Evolutionary conservation across 1,139 yeast genomes (phyloP), one percentile per base, ranked within the genome.

Genomic region (Debaryomyces psychrophilus): DNA sequence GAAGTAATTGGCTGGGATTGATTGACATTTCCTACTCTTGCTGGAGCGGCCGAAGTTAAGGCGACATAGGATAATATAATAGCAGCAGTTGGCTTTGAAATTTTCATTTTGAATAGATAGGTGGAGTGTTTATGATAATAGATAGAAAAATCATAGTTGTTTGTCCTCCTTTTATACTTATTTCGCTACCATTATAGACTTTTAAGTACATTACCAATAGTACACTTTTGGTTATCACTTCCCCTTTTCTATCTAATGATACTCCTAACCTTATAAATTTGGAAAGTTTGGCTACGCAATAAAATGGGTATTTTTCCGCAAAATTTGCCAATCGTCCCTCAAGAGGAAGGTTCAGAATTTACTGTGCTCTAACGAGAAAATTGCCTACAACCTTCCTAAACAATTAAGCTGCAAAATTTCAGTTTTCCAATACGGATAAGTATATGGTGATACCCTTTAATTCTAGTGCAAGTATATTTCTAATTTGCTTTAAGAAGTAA

Each of bases 61-160:
- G 55, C 44, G 37, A 53, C 49, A 48, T 45, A 50, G 28, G 49
- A 40, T 42, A 52, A 46, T 11, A 53, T 44, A 9, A 46, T 26
- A 12, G 46, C 36, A 33, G 56, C 52, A 14, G 50, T 33, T 9
- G 43, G 26, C 18, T 33, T 50, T 11, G 56, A 38, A 23, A 53
- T 43, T 37, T 49, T 27, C 57, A 52, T 53, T 28, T 36, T 31
- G 23, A n/a, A 12, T 22, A 17, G 18, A 15, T 17, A 18, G 36
- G n/a, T 33, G 18, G 6, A 3, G 11, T 4, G 17, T 14, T 29
- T 14, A 3, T 29, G 17, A 4, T 4, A 29, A 8, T 2, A 9
- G 9, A 11, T 14, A 11, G n/a, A 8, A 8, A 17, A 29, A 29
- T 8, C 4, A 11, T 14, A 15, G 31, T 29, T 29, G 31, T 29